These are phyloP conservation scores for Calonectria ilicicola DNA, from an alignment of 2,329 filamentous ascomycete species.

Conservation along the genomic window DNA sequence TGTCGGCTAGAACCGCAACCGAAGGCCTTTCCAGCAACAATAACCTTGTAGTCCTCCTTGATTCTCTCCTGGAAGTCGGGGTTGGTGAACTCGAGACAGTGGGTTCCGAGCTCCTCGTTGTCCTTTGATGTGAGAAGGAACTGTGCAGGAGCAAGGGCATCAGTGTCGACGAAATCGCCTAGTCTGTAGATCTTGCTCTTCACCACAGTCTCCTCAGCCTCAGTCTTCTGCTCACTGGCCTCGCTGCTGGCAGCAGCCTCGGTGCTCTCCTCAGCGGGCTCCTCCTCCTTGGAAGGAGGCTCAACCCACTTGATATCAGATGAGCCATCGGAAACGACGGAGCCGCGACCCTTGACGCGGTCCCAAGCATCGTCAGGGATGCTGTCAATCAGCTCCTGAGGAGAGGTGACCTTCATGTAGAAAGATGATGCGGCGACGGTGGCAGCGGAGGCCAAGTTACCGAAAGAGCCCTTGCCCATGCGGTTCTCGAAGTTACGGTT, in stretches of 20 bases:
- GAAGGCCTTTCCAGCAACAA: slow-evolving; percentile 7
- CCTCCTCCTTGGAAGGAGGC: neutral
- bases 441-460: neutral
- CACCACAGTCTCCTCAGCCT: neutral
- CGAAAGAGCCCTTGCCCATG: slow-evolving; percentile 48
- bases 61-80: neutral
- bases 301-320: neutral
- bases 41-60: neutral
- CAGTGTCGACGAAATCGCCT: slow-evolving; percentile 4
- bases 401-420: slow-evolving; percentile 3
- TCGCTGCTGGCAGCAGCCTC: neutral
- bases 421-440: neutral
- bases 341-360: neutral
- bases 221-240: neutral
- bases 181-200: slow-evolving; percentile 12
- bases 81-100: slow-evolving; percentile 8
- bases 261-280: neutral
- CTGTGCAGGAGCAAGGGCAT: slow-evolving; percentile 2
- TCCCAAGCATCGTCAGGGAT: neutral
- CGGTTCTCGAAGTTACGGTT: slow-evolving; percentile 59
- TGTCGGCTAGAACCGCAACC: slow-evolving; percentile 5
- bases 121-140: slow-evolving; percentile 5
- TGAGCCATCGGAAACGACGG: neutral
- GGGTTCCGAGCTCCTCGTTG: neutral
- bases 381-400: neutral